Conservation (phyloP, 345 rosid genomes). For the Erysimum cheiranthoides region DNA sequence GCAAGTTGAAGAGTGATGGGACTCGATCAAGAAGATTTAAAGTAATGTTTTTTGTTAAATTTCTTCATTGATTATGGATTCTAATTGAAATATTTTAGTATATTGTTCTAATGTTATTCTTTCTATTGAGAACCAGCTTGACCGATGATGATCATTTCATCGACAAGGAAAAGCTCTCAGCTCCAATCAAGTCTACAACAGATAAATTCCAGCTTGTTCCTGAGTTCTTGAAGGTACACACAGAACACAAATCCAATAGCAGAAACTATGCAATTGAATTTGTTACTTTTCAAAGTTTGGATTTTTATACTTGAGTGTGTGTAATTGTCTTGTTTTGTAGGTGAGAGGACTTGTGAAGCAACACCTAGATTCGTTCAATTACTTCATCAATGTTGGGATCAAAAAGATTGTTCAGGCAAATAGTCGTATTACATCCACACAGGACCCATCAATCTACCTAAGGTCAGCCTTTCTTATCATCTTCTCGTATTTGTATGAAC, state of each 20-base stretch:
- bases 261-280: conserved; percentile 1
- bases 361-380: conserved; percentile 87
- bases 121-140: conserved; percentile 28
- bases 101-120: not conserved
- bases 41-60: conserved; percentile 26
- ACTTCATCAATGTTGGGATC: conserved; percentile 75
- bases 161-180: conserved; percentile 39
- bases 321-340: conserved; percentile 45
- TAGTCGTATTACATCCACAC: conserved; percentile 54
- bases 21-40: conserved; percentile 31
- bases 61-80: not conserved
- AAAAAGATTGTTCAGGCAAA: conserved; percentile 89
- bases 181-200: conserved; percentile 42
- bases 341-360: conserved; percentile 95
- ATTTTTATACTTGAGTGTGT: not conserved
- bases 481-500: not conserved
- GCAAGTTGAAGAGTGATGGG: conserved; percentile 33
- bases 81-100: not conserved
- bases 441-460: conserved; percentile 64
- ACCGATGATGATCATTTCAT: conserved; percentile 14
- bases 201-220: conserved; percentile 47
- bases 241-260: not conserved
- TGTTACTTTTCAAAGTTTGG: not conserved
- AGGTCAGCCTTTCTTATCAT: conserved; percentile 45
- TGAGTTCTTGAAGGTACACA: conserved; percentile 48